Percentiles rank a stretch among this genome's conserved stretches.
Evolutionary conservation across 164 flowering plant genomes (phyloP).

Genomic region (Stephania cephalantha): DNA sequence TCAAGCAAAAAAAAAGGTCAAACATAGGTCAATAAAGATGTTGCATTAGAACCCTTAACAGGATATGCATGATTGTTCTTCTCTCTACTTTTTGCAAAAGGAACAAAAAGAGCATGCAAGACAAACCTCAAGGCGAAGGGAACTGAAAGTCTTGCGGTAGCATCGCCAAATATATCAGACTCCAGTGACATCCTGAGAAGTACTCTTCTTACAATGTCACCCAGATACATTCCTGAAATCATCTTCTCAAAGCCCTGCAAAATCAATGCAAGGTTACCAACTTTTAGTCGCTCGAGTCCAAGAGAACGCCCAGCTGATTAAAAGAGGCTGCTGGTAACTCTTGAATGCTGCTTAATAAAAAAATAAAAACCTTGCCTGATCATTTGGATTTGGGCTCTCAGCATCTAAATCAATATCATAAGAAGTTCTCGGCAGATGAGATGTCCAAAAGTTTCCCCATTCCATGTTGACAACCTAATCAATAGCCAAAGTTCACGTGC

Average conservation of each 20-base stretch:
- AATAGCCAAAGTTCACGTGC: neutral
- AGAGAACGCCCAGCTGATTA: neutral
- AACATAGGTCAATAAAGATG: neutral
- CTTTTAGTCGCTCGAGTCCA: neutral
- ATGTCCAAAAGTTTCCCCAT: slow-evolving; percentile 95
- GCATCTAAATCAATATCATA: slow-evolving; percentile 80
- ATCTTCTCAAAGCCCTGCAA: slow-evolving; percentile 95
- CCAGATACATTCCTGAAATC: slow-evolving; percentile 97
- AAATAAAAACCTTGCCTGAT: slow-evolving; percentile 43
- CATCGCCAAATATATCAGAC: slow-evolving; percentile 59
- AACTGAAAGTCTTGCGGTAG: slow-evolving; percentile 35
- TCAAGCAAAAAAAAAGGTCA: neutral
- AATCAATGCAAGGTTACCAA: slow-evolving; percentile 10
- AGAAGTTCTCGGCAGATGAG: slow-evolving; percentile 83
- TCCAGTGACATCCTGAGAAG: slow-evolving; percentile 69
- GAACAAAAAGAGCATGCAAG: neutral
- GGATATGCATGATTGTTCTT: neutral
- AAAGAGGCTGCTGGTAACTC: no score
- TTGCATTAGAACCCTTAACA: neutral
- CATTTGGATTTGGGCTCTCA: slow-evolving; percentile 77
- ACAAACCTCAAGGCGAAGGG: slow-evolving; percentile 65
- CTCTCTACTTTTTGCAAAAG: neutral
- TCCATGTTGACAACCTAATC: slow-evolving; percentile 85
- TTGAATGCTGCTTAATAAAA: neutral
- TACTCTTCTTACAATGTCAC: slow-evolving; percentile 91